Evolutionary conservation across 2,329 filamentous ascomycete species (phyloP), one percentile per base, ranked within the genome.

Genomic region (Aureobasidium melanogenum): DNA sequence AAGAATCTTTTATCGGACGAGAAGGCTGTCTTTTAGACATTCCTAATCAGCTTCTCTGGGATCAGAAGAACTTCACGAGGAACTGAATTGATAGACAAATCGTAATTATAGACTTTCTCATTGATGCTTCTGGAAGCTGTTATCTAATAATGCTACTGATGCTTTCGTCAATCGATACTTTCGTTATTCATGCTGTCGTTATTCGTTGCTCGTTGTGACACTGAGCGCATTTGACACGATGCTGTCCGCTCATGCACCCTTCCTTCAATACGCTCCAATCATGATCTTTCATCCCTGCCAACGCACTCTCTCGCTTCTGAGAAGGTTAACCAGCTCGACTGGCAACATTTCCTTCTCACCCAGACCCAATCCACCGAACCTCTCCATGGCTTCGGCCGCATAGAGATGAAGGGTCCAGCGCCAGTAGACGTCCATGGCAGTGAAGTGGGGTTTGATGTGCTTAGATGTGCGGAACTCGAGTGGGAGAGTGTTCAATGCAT

Each of bases 371-470:
- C 64, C 64, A 1, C 67, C 67, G 48, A 70, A 70, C 17, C 63
- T 63, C 28, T 64, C 48, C 56, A 65, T 63, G 62, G 69, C 57
- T 54, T 69, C 69, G 26, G 63, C 63, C 5, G 65, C 66, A 61
- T 69, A 67, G 36, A 70, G 56, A 38, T 66, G 54, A 46, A 67
- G 60, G 14, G 81, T 72, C 79, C 79, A 82, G 60, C 70, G 72
- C 74, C 78, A 79, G 54, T 81, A 80, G 4, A 72, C 67, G 15
- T 73, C 69, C 62, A 66, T 62, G 0, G 5, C 19, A 3, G 9
- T 22, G 61, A 43, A 65, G 0, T 62, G 32, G 0, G 55, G 44
- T 3, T 56, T 70, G 12, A 70, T 69, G 7, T 68, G 66, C 26
- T 63, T 64, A 30, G 67, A 50, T 14, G 59, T 63, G 39, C 39